Evolutionary conservation across 1,284 basidiomycete genomes (phyloP).

Genomic region (Heterobasidion parviporum): DNA sequence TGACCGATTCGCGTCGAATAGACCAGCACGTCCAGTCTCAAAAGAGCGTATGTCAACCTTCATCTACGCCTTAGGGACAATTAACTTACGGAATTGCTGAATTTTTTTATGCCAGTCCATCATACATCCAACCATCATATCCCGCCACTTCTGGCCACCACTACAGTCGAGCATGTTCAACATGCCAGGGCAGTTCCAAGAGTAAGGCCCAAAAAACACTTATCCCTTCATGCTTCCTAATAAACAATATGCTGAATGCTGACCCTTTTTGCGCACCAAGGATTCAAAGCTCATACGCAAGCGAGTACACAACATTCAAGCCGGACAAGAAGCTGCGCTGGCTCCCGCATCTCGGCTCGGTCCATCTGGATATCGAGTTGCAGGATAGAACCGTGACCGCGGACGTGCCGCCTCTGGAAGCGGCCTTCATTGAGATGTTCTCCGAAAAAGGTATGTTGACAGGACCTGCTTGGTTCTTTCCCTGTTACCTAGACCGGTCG

Average conservation of each 20-base stretch:
- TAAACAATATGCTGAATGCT: neutral
- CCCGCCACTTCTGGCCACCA: conserved; percentile 88
- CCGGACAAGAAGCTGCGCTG: conserved; percentile 86
- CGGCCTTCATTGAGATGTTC: conserved; percentile 84
- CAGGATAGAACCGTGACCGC: conserved; percentile 71
- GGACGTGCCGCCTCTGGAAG: conserved; percentile 81
- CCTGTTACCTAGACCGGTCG: too few relatives aligned
- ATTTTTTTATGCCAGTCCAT: conserved; percentile 35
- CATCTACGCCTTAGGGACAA: too few relatives aligned
- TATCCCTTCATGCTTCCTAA: neutral
- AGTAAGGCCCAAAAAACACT: conserved; percentile 34
- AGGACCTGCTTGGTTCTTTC: neutral
- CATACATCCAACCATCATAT: conserved; percentile 84
- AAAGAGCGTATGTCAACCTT: conserved; percentile 17
- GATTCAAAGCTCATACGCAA: conserved; percentile 64
- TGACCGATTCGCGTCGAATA: conserved; percentile 86
- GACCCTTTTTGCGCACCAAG: conserved; percentile 27
- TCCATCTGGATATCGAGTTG: conserved; percentile 72
- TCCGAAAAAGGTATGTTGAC: conserved; percentile 47
- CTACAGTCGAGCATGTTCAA: conserved; percentile 65
- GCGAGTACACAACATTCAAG: conserved; percentile 74
- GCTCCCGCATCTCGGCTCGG: conserved; percentile 79
- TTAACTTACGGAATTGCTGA: too few relatives aligned
- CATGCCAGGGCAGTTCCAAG: conserved; percentile 78
- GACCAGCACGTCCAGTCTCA: conserved; percentile 79